Conservation (phyloP, 2,329 filamentous ascomycete genomes). For the Fusarium chlamydosporum region DNA sequence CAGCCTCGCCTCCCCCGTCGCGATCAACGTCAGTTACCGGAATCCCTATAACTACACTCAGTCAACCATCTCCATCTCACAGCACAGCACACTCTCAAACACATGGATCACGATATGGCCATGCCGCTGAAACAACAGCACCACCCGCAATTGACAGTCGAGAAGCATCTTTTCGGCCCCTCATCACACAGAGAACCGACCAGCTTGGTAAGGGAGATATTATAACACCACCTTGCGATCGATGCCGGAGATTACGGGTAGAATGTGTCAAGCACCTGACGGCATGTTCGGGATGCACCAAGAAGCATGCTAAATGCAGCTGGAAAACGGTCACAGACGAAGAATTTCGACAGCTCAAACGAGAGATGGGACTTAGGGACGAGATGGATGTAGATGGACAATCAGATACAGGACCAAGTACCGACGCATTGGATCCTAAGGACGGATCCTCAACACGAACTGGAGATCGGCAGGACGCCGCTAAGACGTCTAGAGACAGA, state of each 20-base stretch:
- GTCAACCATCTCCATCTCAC: conserved; percentile 50
- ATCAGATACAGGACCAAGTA: conserved; percentile 30
- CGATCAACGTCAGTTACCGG: conserved; percentile 51
- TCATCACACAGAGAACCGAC: conserved; percentile 83
- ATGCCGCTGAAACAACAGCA: conserved; percentile 49
- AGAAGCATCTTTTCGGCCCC: conserved; percentile 58
- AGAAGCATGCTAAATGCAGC: conserved; percentile 89
- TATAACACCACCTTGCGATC: conserved; percentile 86
- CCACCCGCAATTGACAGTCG: conserved; percentile 48
- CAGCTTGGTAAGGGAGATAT: conserved; percentile 79
- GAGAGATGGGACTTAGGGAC: conserved; percentile 49
- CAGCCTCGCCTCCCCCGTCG: conserved; percentile 46
- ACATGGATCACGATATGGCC: conserved; percentile 31
- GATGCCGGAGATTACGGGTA: conserved; percentile 83
- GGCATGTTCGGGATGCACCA: conserved; percentile 88
- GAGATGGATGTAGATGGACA: conserved; percentile 38
- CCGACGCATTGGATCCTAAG: conserved; percentile 33
- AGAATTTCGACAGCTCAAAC: conserved; percentile 63
- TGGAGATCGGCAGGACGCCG: conserved; percentile 35
- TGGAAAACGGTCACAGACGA: conserved; percentile 86
- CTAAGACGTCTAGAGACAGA: conserved; percentile 39
- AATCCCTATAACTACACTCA: conserved; percentile 42
- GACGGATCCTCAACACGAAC: conserved; percentile 26
- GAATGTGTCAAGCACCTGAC: conserved; percentile 89
- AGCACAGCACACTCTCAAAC: conserved; percentile 43